A percentile compares a stretch with the other conserved stretches of the same genome.
phyloP scores from a whole-genome alignment of 139 green algal genomes.

The Chlorella ohadii region DNA sequence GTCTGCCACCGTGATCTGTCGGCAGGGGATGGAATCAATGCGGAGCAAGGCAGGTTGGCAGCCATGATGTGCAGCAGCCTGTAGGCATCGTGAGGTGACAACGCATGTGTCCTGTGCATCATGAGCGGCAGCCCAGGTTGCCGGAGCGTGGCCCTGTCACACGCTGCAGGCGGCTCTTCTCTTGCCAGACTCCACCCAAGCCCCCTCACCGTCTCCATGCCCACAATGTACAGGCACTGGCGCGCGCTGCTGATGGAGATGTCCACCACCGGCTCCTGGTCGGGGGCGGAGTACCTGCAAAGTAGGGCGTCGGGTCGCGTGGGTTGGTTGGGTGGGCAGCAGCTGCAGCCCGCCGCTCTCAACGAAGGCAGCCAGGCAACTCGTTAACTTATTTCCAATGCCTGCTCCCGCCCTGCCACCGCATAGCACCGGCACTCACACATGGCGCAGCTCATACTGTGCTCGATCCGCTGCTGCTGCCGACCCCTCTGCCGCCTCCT shows the following conservation, averaged over 20 bases:
- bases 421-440: neutral
- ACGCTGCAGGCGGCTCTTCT: neutral
- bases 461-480: neutral
- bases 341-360: too few relatives aligned
- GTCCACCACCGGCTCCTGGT: slow-evolving; percentile 42
- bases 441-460: slow-evolving; percentile 9
- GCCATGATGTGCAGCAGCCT: too few relatives aligned
- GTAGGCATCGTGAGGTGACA: too few relatives aligned
- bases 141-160: too few relatives aligned
- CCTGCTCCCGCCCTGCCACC: too few relatives aligned
- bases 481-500: neutral
- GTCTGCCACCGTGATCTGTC: slow-evolving; percentile 11
- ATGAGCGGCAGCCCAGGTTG: too few relatives aligned
- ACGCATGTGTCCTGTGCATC: too few relatives aligned
- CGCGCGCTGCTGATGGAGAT: slow-evolving; percentile 25
- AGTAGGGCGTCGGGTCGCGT: too few relatives aligned
- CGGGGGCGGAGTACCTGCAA: slow-evolving; percentile 1
- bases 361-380: too few relatives aligned
- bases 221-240: slow-evolving; percentile 27
- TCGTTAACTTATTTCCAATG: too few relatives aligned
- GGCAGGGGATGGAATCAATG: neutral
- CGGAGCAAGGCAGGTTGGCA: neutral
- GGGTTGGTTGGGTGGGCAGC: too few relatives aligned
- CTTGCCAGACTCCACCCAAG: too few relatives aligned
- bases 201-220: slow-evolving; percentile 34